Evolutionary conservation across 2,329 filamentous ascomycete genomes (phyloP).

Genomic region (Chaetomium sp.): DNA sequence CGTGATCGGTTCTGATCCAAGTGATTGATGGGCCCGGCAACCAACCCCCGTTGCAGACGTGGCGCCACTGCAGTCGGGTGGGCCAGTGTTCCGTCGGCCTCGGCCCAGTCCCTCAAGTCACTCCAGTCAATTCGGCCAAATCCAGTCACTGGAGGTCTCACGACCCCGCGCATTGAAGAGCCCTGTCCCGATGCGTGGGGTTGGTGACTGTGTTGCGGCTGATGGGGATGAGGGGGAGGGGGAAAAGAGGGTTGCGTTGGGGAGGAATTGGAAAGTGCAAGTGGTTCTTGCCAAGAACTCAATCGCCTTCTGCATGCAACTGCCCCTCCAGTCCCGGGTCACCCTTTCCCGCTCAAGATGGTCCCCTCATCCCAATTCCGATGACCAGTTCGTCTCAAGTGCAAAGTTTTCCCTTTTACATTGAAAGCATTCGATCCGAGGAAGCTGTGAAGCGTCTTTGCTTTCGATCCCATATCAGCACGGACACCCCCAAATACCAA

Average conservation of each 20-base stretch:
- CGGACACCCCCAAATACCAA: conserved; percentile 9
- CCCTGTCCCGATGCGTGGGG: conserved; percentile 24
- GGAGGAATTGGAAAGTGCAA: not conserved
- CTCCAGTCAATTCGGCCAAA: conserved; percentile 5
- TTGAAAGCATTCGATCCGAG: conserved; percentile 2
- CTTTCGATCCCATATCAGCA: not conserved
- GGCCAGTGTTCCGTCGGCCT: conserved; percentile 29
- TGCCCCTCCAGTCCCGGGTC: conserved; percentile 18
- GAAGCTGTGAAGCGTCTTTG: conserved; percentile 3
- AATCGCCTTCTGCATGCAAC: conserved; percentile 14
- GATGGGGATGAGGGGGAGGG: conserved; percentile 13
- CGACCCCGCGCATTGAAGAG: conserved; percentile 22
- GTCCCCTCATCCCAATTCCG: conserved; percentile 12
- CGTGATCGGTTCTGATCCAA: conserved; percentile 19
- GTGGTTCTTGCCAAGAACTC: conserved; percentile 18
- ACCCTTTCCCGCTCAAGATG: conserved; percentile 11
- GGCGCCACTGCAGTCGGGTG: conserved; percentile 32
- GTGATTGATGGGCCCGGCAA: conserved; percentile 13
- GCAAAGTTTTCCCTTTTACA: conserved; percentile 13
- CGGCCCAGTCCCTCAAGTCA: conserved; percentile 30
- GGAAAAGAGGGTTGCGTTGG: conserved; percentile 3
- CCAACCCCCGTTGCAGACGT: conserved; percentile 29
- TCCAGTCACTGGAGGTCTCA: conserved; percentile 32
- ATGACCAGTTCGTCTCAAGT: not conserved
- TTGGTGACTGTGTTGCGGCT: conserved; percentile 9